Evolutionary conservation across 352 stramenopile species (phyloP), one percentile per base, ranked within the genome.

Genomic region (Globisporangium uncinulatum): DNA sequence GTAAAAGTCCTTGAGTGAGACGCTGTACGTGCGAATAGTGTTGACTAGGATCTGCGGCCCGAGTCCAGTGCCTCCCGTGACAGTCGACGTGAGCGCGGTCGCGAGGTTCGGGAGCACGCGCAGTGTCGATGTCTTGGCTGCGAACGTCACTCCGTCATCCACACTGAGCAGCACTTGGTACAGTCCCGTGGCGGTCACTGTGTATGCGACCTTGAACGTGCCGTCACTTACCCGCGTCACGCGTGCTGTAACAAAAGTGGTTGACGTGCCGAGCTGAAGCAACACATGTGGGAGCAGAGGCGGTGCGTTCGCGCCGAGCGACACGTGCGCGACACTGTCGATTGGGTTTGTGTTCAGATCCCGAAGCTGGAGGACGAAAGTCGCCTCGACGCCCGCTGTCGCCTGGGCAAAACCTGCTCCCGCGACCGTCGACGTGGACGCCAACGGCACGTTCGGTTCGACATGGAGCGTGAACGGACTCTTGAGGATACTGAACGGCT

Each of bases 391-490:
- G 8, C 76, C 76, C 43, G 76, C 71, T 10, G 58, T 79, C 15
- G 70, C 65, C 21, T 63, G 60, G 14, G 59, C 52, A 34, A 81
- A 72, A 0, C 71, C 74, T 1, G 45, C 59, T 1, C 71, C 70
- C 6, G 67, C 59, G 3, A 71, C 43, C n/a, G 70, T 84, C 13
- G 73, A 76, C 24, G 54, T 66, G 6, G 24, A 34, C 9, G 66
- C 57, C 6, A 61, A 68, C 29, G 71, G 60, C 13, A 11, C 24
- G 36, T 79, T 75, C 37, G 75, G 71, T 10, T 68, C 47, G 31
- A 87, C 66, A 21, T 65, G 46, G 19, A 89, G 44, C 17, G 62
- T 61, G 32, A 87, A 87, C 6, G 77, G 77, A 54, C 65, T 80
- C 4, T 61, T 47, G 13, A 57, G 56, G 39, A 87, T 79, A 39